These are phyloP conservation scores for Pythium phragmitis DNA, from an alignment of 352 stramenopile genomes.

Conservation along the genomic window DNA sequence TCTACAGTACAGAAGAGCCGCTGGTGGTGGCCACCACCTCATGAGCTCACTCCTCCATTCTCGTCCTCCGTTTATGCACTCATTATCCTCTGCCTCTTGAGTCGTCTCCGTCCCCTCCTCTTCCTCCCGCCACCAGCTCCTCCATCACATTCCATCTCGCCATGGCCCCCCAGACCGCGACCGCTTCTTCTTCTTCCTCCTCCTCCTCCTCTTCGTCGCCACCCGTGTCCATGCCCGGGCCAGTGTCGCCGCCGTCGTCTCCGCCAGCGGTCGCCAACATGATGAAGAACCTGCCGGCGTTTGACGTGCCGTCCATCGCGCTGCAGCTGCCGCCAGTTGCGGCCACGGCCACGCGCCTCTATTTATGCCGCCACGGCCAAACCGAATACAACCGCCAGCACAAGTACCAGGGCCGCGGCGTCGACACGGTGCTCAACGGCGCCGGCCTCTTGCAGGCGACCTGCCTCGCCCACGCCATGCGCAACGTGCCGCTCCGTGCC, in stretches of 20 bases:
- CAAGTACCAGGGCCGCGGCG: conserved; percentile 77
- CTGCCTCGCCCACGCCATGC: conserved; percentile 59
- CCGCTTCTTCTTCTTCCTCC: neutral
- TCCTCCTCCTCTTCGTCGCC: neutral
- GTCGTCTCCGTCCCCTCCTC: neutral
- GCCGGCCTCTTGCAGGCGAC: conserved; percentile 56
- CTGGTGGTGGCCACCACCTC: neutral
- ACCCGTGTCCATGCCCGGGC: neutral
- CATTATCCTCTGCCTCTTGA: neutral
- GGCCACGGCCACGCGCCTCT: conserved; percentile 55
- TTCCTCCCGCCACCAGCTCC: neutral
- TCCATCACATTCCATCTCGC: conserved; percentile 9
- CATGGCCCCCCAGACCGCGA: conserved; percentile 23
- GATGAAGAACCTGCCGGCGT: conserved; percentile 16
- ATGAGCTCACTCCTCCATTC: neutral
- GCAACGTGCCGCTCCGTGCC: conserved; percentile 58
- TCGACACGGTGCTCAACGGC: conserved; percentile 72
- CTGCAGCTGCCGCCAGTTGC: conserved; percentile 60
- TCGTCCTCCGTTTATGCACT: neutral
- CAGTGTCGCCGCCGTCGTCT: conserved; percentile 10
- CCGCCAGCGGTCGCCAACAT: conserved; percentile 10
- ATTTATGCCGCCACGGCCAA: conserved; percentile 77
- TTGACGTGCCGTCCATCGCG: conserved; percentile 30
- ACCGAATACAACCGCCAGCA: conserved; percentile 74
- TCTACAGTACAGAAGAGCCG: neutral